A percentile compares a stretch with the other conserved stretches of the same genome.
These are phyloP conservation scores for Saccharomyces hybrid DNA, from an alignment of 1,139 yeast species.

Conservation along the genomic window DNA sequence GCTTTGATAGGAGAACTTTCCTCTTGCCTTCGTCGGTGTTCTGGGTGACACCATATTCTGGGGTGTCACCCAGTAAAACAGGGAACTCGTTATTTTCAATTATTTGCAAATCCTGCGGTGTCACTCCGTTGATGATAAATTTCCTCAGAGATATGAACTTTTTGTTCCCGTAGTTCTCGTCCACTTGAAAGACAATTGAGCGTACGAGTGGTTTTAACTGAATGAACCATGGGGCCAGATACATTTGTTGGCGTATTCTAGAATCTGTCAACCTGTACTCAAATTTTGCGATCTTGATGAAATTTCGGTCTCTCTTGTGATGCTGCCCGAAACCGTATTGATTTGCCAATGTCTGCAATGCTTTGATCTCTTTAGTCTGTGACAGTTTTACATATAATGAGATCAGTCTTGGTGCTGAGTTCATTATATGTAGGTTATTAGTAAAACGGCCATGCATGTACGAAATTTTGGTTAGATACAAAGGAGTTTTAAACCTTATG, in stretches of 20 bases:
- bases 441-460: constrained; percentile 33
- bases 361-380: constrained; percentile 7
- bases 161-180: constrained; percentile 33
- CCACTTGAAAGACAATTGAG: constrained; percentile 27
- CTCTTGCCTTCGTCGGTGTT: constrained; percentile 2
- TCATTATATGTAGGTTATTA: constrained; percentile 31
- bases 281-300: constrained; percentile 23
- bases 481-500: constrained; percentile 33
- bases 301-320: constrained; percentile 16
- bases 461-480: constrained; percentile 30
- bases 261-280: constrained; percentile 26
- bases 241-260: constrained; percentile 26
- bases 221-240: constrained; percentile 29
- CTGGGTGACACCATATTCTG: constrained; percentile 11
- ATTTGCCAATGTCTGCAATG: constrained; percentile 10
- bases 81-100: constrained; percentile 20
- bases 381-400: constrained; percentile 30
- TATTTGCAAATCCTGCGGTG: constrained; percentile 31
- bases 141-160: constrained; percentile 32
- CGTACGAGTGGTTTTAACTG: constrained; percentile 27
- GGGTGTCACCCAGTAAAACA: constrained; percentile 10
- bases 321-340: constrained; percentile 16
- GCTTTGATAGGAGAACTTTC: background rate
- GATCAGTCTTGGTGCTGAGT: constrained; percentile 33
- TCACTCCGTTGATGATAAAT: constrained; percentile 33